These are phyloP conservation scores for Candida coleopterorum DNA, from an alignment of 805 yeast genomes.

Conservation along the genomic window DNA sequence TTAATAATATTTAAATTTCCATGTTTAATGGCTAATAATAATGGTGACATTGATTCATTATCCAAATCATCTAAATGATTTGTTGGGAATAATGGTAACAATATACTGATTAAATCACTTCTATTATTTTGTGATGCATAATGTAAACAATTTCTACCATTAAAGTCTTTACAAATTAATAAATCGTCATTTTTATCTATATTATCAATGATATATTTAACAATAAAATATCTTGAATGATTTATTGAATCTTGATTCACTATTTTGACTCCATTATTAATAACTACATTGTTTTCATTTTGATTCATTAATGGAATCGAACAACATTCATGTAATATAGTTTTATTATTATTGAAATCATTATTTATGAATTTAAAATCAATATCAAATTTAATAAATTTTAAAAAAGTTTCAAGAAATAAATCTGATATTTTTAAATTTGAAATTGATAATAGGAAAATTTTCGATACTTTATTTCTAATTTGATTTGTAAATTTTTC, in stretches of 20 bases:
- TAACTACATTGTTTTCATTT: conserved; percentile 29
- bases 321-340: conserved; percentile 67
- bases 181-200: conserved; percentile 14
- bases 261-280: conserved; percentile 41
- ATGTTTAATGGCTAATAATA: conserved; percentile 71
- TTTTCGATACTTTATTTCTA: conserved; percentile 49
- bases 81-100: conserved; percentile 35
- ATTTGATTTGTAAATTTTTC: conserved; percentile 11
- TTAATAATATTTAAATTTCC: conserved; percentile 46
- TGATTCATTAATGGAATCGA: conserved; percentile 32
- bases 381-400: conserved; percentile 41
- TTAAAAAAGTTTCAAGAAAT: conserved; percentile 48
- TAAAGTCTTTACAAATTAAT: conserved; percentile 47
- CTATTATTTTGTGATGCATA: conserved; percentile 66
- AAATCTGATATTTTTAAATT: conserved; percentile 62
- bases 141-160: conserved; percentile 81
- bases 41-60: conserved; percentile 76
- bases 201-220: conserved; percentile 27
- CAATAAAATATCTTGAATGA: conserved; percentile 35
- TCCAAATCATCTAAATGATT: conserved; percentile 50
- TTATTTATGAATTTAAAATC: conserved; percentile 67
- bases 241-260: conserved; percentile 31
- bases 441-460: conserved; percentile 66
- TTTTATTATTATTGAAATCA: conserved; percentile 48
- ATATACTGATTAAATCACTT: conserved; percentile 37